Evolutionary conservation across 495 filamentous ascomycete genomes (phyloP), one percentile per base, ranked within the genome.

Genomic region (Penicillium psychrofluorescens): DNA sequence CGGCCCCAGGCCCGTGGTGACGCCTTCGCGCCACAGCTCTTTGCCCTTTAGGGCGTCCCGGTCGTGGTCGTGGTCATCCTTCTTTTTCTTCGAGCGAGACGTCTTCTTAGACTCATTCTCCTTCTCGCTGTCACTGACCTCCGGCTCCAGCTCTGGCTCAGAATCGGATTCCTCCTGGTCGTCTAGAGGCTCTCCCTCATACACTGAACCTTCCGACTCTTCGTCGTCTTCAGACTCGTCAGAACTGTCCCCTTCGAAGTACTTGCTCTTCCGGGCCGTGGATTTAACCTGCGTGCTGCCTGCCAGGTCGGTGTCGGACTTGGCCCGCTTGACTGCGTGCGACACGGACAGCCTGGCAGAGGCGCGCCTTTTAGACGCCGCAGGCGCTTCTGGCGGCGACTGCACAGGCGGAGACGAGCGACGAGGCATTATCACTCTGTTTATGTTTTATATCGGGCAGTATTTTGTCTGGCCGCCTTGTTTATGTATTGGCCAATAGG

Each of bases 21-120:
- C 74, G 5, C 78, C 80, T 48, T 70, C 67, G 48, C 72, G 65
- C 79, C 77, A 81, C 7, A 79, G 55, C 44, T 83, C 76, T 53
- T 76, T 64, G 11, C 66, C 65, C 53, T 70, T 68, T 39, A 54
- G 38, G 28, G 49, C 42, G 2, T 55, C 44, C 11, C 37, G 29
- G 37, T 39, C 44, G 29, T 33, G 29, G 1, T 36, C 36, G 32
- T 43, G 12, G 30, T 44, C 7, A 22, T 35, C 44, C 8, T 47
- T 29, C 41, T 52, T 56, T 11, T 46, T 45, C 31, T 55, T 57
- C 33, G 48, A 44, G 16, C 22, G 46, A 15, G 37, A 39, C 14
- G 43, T 59, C 37, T 45, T 53, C 39, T 58, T 52, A 11, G 44
- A 16, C 38, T 55, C 50, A 2, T 57, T 48, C 38, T 55, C 50